phyloP scores from a whole-genome alignment of 2,329 filamentous ascomycete genomes.

The Pleomassaria siparia region DNA sequence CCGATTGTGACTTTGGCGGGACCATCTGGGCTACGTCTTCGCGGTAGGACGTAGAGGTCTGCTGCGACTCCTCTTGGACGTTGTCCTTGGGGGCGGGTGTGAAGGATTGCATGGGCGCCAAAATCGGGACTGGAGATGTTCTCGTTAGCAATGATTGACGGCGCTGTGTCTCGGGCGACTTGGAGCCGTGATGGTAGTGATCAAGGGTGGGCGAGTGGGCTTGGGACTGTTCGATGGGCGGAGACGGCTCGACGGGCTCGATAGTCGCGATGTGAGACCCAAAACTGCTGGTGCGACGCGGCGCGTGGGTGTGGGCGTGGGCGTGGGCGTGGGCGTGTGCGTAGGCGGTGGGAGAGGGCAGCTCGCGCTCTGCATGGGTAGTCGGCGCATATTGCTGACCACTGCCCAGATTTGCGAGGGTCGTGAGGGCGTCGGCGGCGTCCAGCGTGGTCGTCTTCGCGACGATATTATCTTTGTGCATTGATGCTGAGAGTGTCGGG shows the following conservation, averaged over 20 bases:
- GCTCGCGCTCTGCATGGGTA: constrained; percentile 22
- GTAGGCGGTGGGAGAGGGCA: constrained; percentile 34
- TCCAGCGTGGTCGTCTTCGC: constrained; percentile 35
- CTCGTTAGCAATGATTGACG: constrained; percentile 38
- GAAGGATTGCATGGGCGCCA: constrained; percentile 46
- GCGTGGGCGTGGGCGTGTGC: constrained; percentile 16
- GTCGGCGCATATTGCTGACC: constrained; percentile 32
- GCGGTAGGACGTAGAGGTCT: constrained; percentile 16
- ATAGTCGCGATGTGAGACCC: constrained; percentile 37
- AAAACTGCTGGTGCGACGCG: constrained; percentile 39
- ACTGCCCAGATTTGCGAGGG: constrained; percentile 36
- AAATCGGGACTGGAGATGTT: constrained; percentile 34
- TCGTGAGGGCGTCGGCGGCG: constrained; percentile 44
- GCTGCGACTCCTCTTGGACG: constrained; percentile 15
- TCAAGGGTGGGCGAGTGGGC: constrained; percentile 49
- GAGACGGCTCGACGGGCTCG: constrained; percentile 46
- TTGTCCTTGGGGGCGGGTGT: constrained; percentile 24
- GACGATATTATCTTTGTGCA: constrained; percentile 5
- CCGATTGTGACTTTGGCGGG: constrained; percentile 14
- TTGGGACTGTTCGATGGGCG: constrained; percentile 37
- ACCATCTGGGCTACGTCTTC: constrained; percentile 30
- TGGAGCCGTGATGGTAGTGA: constrained; percentile 50
- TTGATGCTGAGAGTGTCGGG: not conserved
- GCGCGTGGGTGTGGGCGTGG: constrained; percentile 19
- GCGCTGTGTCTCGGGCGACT: constrained; percentile 48